A percentile compares a stretch with the other conserved stretches of the same genome.
These are phyloP conservation scores for Blakeslea trispora DNA, from an alignment of 371 early-diverging fungal genomes.

Conservation along the genomic window DNA sequence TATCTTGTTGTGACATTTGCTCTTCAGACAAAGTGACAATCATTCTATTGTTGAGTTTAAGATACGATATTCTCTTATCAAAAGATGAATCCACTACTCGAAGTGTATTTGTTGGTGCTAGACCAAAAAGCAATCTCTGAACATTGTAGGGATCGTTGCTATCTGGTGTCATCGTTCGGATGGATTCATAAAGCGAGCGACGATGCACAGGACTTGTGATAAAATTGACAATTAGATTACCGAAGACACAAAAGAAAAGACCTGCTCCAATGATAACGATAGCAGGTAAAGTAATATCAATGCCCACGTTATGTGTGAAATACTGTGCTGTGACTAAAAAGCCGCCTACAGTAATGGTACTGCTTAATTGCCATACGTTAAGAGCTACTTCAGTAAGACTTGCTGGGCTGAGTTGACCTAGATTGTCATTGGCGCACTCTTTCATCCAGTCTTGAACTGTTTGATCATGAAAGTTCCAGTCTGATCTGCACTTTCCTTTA, in stretches of 20 bases:
- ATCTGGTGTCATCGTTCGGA: constrained; percentile 12
- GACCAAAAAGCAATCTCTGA: constrained; percentile 1
- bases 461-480: constrained; percentile 1
- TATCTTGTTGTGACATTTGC: no score
- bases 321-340: constrained; percentile 18
- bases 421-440: background rate
- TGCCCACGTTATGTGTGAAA: constrained; percentile 2
- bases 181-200: constrained; percentile 10
- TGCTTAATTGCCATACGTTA: constrained; percentile 17
- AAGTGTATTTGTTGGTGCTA: constrained; percentile 17
- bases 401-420: background rate
- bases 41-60: constrained; percentile 11
- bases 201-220: constrained; percentile 15
- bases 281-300: constrained; percentile 3
- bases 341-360: constrained; percentile 15
- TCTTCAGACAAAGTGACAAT: constrained; percentile 8
- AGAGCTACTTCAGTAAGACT: background rate
- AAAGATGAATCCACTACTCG: constrained; percentile 11
- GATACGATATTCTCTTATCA: constrained; percentile 10
- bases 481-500: constrained; percentile 4
- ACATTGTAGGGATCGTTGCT: constrained; percentile 15
- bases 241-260: background rate
- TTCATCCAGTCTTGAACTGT: constrained; percentile 9
- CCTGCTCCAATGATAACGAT: constrained; percentile 3
- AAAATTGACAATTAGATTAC: background rate